A percentile compares a stretch with the other conserved stretches of the same genome.
phyloP scores from a whole-genome alignment of 495 filamentous ascomycete genomes.

The Umbilicaria muhlenbergii region DNA sequence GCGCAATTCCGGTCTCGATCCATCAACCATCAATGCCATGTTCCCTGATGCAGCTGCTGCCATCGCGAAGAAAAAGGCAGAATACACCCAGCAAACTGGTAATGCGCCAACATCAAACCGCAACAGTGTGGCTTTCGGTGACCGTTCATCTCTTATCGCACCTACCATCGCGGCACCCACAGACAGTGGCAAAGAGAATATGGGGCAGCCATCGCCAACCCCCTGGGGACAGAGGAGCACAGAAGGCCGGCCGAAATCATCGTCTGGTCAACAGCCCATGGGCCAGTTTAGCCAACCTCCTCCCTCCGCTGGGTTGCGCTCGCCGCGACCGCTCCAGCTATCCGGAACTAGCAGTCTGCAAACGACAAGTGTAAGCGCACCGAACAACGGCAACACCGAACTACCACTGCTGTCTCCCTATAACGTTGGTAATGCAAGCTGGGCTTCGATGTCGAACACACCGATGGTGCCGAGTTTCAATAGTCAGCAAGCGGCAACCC shows the following conservation, averaged over 20 bases:
- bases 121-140: conserved; percentile 74
- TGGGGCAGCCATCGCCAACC: conserved; percentile 48
- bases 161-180: conserved; percentile 60
- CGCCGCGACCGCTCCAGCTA: conserved; percentile 52
- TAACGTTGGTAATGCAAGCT: conserved; percentile 68
- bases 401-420: conserved; percentile 85
- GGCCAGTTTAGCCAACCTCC: conserved; percentile 87
- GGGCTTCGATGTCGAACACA: conserved; percentile 97
- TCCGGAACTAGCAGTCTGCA: conserved; percentile 57
- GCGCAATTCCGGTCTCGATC: conserved; percentile 80
- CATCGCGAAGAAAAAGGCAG: conserved; percentile 92
- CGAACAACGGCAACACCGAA: conserved; percentile 47
- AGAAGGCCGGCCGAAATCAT: conserved; percentile 71
- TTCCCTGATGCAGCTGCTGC: conserved; percentile 96
- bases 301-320: conserved; percentile 65
- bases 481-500: conserved; percentile 39
- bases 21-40: conserved; percentile 95
- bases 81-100: conserved; percentile 88
- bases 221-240: conserved; percentile 56
- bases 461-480: conserved; percentile 84
- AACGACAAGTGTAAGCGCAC: conserved; percentile 62
- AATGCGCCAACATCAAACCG: conserved; percentile 81
- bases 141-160: conserved; percentile 62
- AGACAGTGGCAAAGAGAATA: conserved; percentile 35
- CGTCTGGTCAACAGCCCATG: conserved; percentile 80